Conservation (phyloP, 257 asterid genomes). For the Nyctanthes arbortristis region DNA sequence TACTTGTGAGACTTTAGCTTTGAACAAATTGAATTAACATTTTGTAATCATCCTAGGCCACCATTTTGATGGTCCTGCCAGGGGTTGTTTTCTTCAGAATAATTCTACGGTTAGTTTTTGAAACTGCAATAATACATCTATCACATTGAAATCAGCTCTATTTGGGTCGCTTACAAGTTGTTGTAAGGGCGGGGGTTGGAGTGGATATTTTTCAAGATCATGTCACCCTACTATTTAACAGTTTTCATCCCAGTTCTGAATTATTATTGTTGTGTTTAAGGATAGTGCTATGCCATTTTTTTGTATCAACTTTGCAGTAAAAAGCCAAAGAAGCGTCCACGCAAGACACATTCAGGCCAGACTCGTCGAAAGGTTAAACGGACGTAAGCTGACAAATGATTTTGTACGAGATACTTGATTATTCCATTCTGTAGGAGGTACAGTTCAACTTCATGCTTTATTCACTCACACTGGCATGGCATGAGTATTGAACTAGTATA, state of each 20-base stretch:
- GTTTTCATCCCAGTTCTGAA: no score
- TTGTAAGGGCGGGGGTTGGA: no score
- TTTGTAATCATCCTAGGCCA: slow-evolving; percentile 28
- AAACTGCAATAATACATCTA: no score
- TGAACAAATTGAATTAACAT: not conserved
- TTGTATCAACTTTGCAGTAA: slow-evolving; percentile 28
- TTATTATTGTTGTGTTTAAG: not conserved
- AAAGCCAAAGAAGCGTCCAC: slow-evolving; percentile 39
- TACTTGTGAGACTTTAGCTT: not conserved
- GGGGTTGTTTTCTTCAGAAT: slow-evolving; percentile 29
- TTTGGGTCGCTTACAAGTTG: not conserved
- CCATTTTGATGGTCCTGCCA: slow-evolving; percentile 37
- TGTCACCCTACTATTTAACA: no score
- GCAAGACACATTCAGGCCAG: slow-evolving; percentile 31
- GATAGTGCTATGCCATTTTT: not conserved
- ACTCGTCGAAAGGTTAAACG: slow-evolving; percentile 37
- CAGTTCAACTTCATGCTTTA: not conserved
- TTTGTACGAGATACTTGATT: not conserved
- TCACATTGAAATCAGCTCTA: not conserved
- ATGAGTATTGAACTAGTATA: not conserved
- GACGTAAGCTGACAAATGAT: slow-evolving; percentile 31
- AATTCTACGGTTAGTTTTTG: slow-evolving; percentile 28
- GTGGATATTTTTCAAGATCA: no score
- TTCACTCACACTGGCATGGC: not conserved
- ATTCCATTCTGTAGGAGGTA: slow-evolving; percentile 22